These are phyloP conservation scores for Strobilomyces echinocephalus DNA, from an alignment of 768 basidiomycete genomes.

Conservation along the genomic window DNA sequence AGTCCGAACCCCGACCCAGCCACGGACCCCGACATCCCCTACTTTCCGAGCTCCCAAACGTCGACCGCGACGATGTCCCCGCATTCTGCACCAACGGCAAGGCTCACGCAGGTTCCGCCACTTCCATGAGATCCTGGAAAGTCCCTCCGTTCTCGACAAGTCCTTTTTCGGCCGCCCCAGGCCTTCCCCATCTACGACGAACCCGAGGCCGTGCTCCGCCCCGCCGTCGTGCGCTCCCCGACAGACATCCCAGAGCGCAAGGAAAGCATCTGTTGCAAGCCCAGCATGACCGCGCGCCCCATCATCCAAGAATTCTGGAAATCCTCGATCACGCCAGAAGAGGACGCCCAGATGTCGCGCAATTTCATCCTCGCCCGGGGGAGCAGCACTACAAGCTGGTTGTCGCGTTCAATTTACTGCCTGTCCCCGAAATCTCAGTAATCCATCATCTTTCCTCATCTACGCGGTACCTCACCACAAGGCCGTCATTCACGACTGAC, in stretches of 20 bases:
- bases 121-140: conserved; percentile 26
- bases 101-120: conserved; percentile 24
- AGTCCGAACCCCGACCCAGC: conserved; percentile 13
- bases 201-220: conserved; percentile 22
- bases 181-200: conserved; percentile 25
- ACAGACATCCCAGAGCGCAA: conserved; percentile 23
- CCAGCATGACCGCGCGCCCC: conserved; percentile 32
- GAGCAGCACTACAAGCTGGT: conserved; percentile 39
- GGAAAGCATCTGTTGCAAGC: conserved; percentile 30
- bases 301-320: conserved; percentile 46
- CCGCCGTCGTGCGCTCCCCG: conserved; percentile 14
- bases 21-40: conserved; percentile 16
- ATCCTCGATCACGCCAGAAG: conserved; percentile 41
- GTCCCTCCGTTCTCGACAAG: conserved; percentile 24
- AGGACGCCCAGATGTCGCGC: conserved; percentile 39
- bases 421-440: no score
- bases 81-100: conserved; percentile 15
- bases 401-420: no score
- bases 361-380: conserved; percentile 41
- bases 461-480: no score
- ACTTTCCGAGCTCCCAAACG: conserved; percentile 12
- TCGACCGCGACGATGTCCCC: conserved; percentile 21
- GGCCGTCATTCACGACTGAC: no score
- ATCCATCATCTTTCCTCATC: no score
- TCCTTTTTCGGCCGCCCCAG: conserved; percentile 19